Evolutionary conservation across 2,329 filamentous ascomycete genomes (phyloP).

Genomic region (Allantophomopsis cytisporea): DNA sequence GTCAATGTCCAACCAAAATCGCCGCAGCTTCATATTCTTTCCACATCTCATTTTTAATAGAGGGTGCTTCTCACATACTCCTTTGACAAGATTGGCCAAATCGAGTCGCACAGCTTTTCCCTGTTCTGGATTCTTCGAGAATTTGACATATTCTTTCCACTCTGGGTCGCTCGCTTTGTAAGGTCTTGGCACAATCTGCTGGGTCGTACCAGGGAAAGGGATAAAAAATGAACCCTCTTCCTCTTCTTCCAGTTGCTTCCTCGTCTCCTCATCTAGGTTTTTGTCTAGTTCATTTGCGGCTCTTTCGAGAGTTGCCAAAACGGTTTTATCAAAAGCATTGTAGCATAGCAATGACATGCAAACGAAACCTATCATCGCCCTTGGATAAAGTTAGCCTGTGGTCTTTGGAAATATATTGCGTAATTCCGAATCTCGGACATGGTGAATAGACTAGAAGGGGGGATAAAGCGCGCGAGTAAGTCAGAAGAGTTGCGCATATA

Average conservation of each 20-base stretch:
- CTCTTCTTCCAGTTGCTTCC: conserved; percentile 17
- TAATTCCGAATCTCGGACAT: conserved; percentile 1
- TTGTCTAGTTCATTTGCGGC: conserved; percentile 23
- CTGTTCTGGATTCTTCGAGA: conserved; percentile 37
- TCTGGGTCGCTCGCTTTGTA: conserved; percentile 47
- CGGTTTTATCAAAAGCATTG: conserved; percentile 28
- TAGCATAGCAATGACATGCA: conserved; percentile 14
- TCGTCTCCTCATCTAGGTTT: conserved; percentile 28
- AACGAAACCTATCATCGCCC: too few species aligned
- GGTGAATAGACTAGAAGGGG: background rate
- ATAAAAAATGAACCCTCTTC: conserved; percentile 39
- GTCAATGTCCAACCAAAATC: conserved; percentile 45
- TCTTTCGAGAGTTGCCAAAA: conserved; percentile 30
- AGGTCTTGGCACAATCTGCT: conserved; percentile 29
- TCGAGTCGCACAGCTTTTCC: conserved; percentile 26
- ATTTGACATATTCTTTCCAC: conserved; percentile 43
- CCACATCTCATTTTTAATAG: conserved; percentile 30
- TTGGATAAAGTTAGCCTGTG: background rate
- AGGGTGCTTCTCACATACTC: conserved; percentile 27
- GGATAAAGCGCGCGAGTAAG: background rate
- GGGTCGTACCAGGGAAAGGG: conserved; percentile 45
- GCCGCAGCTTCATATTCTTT: conserved; percentile 30
- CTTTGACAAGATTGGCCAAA: conserved; percentile 27
- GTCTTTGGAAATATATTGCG: background rate
- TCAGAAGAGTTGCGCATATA: background rate